phyloP scores from a whole-genome alignment of 768 basidiomycete genomes.

The Heimioporus sp. region DNA sequence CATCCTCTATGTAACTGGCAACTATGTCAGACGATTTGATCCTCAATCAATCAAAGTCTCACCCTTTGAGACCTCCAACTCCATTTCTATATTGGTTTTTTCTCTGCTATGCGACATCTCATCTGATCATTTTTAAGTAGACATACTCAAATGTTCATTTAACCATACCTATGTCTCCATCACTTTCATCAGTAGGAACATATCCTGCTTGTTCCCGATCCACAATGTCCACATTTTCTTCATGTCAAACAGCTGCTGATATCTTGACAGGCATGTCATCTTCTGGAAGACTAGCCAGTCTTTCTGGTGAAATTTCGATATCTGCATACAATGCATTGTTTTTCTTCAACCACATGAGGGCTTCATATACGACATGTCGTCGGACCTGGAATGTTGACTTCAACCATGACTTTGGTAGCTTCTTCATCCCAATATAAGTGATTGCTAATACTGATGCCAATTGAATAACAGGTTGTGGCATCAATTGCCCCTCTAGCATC shows the following conservation, averaged over 20 bases:
- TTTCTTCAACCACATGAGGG: conserved; percentile 33
- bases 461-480: conserved; percentile 23
- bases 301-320: conserved; percentile 19
- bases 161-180: too few species aligned
- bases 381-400: conserved; percentile 25
- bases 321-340: conserved; percentile 29
- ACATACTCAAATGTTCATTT: too few species aligned
- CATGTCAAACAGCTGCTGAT: conserved; percentile 11
- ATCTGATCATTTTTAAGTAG: too few species aligned
- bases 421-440: conserved; percentile 28
- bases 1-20: conserved; percentile 9
- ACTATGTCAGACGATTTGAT: too few species aligned
- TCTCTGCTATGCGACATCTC: too few species aligned
- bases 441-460: conserved; percentile 31
- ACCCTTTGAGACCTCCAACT: too few species aligned
- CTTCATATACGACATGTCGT: conserved; percentile 14
- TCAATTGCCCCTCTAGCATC: conserved; percentile 15
- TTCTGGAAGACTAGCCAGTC: conserved; percentile 26
- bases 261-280: conserved; percentile 34
- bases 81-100: too few species aligned
- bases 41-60: too few species aligned
- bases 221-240: conserved; percentile 13
- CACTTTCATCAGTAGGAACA: too few species aligned
- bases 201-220: conserved; percentile 31
- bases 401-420: conserved; percentile 17